Evolutionary conservation across 2,329 filamentous ascomycete genomes (phyloP).

Genomic region (Penicillium sp.): DNA sequence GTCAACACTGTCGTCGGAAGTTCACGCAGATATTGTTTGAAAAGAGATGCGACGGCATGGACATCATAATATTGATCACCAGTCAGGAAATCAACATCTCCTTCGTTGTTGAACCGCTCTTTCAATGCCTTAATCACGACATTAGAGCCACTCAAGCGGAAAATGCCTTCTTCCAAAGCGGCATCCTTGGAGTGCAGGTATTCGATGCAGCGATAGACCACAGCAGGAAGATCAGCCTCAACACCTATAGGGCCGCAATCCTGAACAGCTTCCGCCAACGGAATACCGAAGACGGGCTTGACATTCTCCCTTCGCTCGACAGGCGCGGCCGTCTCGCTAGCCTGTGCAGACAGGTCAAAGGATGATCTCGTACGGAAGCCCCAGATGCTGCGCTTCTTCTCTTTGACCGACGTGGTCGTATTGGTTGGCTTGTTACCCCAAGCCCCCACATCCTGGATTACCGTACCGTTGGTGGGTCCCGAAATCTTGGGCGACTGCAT

Average conservation of each 20-base stretch:
- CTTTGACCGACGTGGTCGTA: conserved; percentile 61
- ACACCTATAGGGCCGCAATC: conserved; percentile 73
- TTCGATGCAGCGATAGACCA: conserved; percentile 93
- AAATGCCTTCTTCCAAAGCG: conserved; percentile 87
- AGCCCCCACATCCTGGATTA: conserved; percentile 78
- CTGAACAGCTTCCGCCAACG: conserved; percentile 82
- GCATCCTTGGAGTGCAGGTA: conserved; percentile 85
- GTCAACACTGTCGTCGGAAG: conserved; percentile 90
- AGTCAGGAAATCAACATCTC: conserved; percentile 82
- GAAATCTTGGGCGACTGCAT: conserved; percentile 62
- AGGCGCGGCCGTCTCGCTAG: conserved; percentile 46
- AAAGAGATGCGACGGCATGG: conserved; percentile 88
- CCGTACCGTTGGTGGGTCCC: conserved; percentile 77
- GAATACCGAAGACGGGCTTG: conserved; percentile 79
- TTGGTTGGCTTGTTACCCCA: conserved; percentile 78
- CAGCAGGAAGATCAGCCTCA: conserved; percentile 78
- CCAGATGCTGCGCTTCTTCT: conserved; percentile 75
- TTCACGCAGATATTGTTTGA: conserved; percentile 93
- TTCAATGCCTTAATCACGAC: conserved; percentile 87
- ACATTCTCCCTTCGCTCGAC: conserved; percentile 58
- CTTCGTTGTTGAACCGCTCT: conserved; percentile 90
- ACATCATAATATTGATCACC: conserved; percentile 88
- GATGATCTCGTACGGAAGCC: conserved; percentile 69
- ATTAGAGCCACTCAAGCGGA: conserved; percentile 95
- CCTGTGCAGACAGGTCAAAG: conserved; percentile 60